A percentile compares a stretch with the other conserved stretches of the same genome.
These are phyloP conservation scores for Boletus subcaerulescens DNA, from an alignment of 768 basidiomycete genomes.

Conservation along the genomic window DNA sequence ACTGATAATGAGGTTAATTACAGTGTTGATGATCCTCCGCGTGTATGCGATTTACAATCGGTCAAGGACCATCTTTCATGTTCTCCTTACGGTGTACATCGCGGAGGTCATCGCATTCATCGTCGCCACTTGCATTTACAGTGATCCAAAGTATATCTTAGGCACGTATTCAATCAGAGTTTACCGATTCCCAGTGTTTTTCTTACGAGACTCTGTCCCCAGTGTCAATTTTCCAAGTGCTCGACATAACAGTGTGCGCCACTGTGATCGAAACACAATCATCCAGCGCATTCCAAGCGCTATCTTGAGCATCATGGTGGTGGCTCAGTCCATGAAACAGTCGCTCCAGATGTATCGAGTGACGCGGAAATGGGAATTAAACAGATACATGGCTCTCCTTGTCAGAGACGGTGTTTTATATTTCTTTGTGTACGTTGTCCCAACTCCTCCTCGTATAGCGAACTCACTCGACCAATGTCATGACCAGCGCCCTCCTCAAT, in stretches of 20 bases:
- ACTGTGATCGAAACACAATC: background rate
- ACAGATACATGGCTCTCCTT: background rate
- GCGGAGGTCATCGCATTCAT: background rate
- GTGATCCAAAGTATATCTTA: background rate
- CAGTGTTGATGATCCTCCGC: background rate
- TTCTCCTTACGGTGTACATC: background rate
- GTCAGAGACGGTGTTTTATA: background rate
- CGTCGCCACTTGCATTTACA: background rate
- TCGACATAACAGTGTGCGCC: background rate
- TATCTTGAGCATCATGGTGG: background rate
- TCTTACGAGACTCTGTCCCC: background rate
- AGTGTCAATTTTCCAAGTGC: background rate
- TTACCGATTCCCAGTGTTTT: no score
- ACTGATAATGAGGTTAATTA: background rate
- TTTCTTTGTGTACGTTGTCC: no score
- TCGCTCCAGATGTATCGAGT: background rate
- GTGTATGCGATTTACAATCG: background rate
- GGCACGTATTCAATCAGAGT: background rate
- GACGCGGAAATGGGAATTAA: background rate
- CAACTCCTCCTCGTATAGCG: no score
- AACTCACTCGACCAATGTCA: no score
- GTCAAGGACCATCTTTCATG: background rate
- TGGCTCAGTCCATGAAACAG: background rate
- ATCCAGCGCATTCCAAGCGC: background rate
- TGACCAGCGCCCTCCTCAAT: background rate